Percentiles rank a stretch among this genome's conserved stretches.
These are phyloP conservation scores for Skeletonema tropicum DNA, from an alignment of 108 stramenopile species.

Conservation along the genomic window DNA sequence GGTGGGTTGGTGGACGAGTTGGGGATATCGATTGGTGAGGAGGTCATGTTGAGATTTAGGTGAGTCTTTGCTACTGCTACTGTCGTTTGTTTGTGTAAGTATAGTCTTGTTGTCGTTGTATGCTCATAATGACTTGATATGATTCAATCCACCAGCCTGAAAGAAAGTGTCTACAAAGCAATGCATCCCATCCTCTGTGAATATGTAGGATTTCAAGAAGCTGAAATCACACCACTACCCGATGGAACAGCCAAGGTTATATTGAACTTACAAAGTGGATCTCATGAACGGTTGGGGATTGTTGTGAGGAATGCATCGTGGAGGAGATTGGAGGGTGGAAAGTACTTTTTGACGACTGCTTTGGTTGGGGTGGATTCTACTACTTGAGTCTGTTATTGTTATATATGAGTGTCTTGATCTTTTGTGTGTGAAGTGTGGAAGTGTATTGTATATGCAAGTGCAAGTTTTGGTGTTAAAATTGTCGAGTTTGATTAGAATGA, in stretches of 20 bases:
- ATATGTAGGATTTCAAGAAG: constrained; percentile 87
- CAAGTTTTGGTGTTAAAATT: too few species aligned
- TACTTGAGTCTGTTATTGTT: too few species aligned
- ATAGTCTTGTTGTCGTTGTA: too few species aligned
- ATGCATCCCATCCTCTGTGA: constrained; percentile 81
- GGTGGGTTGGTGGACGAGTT: constrained; percentile 54
- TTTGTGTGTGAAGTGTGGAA: too few species aligned
- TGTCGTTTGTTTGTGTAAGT: background rate
- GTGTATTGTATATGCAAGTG: too few species aligned
- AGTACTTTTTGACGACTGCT: constrained; percentile 59
- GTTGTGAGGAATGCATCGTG: constrained; percentile 66
- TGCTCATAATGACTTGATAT: background rate
- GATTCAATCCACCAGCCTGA: constrained; percentile 45
- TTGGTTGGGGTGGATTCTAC: constrained; percentile 20
- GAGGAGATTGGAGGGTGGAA: constrained; percentile 42
- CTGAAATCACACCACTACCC: constrained; percentile 68
- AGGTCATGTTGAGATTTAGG: constrained; percentile 83
- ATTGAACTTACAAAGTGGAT: constrained; percentile 50
- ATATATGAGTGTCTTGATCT: too few species aligned
- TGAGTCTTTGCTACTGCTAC: constrained; percentile 27
- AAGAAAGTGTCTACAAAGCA: constrained; percentile 89
- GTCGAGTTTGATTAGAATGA: too few species aligned
- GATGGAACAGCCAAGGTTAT: constrained; percentile 77
- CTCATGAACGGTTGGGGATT: constrained; percentile 43
- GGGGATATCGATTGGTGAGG: constrained; percentile 67